Base-by-base conservation (phyloP, 345 rosid genomes). In the Hirschfeldia incana region DNA sequence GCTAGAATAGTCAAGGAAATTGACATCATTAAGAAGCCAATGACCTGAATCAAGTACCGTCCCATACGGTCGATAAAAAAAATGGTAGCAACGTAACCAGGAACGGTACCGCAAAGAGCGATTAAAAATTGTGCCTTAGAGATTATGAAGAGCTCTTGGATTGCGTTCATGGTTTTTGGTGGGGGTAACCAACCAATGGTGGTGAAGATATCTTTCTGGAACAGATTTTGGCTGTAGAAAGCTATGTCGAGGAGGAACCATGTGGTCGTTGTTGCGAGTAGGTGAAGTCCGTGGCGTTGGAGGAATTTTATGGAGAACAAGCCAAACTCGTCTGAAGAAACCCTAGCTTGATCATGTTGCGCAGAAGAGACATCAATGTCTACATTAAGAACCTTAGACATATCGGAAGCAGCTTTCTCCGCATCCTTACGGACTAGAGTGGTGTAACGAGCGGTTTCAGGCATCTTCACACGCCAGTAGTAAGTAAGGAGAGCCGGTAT, bases 361-460 rank as follows among this genome's bases (percentile, higher is more conserved):
- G 83, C 92, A 36, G 82, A 79, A 30, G 90, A 91, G 13, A 85
- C 81, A 51, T 89, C 88, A 1, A 89, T 15, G 0, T 88, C 92
- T 15, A 92, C 89, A 17, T 88, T 76, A 34, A 92, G 88, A 36
- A 92, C 97, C 70, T 89, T 90, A 8, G 92, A 63, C 97, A 92
- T 92, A 61, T 92, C 93, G 0, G 84, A 51, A 0, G 97, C 89
- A 0, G 92, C 97, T 82, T 86, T 85, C 26, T 85, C 85, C 0
- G 92, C 86, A 46, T 88, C 86, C 85, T 83, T 90, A 46, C 90
- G 87, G 1, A 90, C 86, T 46, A 92, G 79, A 26, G 92, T 88
- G 0, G 97, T 90, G 88, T 90, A 92, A 11, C 92, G 91, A 29
- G 97, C 93, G 0, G 97, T 92, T 85, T 90, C 97, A 0, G 97